Percentiles rank a stretch among this genome's conserved stretches.
phyloP scores from a whole-genome alignment of 2,329 filamentous ascomycete genomes.

The Fusarium tuaranense region DNA sequence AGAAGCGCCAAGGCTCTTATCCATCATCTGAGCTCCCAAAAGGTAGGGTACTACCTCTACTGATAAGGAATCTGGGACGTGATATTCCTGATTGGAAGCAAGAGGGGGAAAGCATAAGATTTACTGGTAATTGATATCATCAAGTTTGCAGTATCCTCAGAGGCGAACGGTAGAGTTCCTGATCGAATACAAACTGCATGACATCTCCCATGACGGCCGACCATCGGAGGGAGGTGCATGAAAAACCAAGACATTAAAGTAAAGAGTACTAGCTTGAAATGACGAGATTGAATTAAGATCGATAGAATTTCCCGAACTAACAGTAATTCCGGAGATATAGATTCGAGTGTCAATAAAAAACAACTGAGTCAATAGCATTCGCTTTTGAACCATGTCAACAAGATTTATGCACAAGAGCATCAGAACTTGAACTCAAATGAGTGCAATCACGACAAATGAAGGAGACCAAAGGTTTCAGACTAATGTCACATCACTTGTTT shows the following conservation, averaged over 20 bases:
- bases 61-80: neutral
- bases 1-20: neutral
- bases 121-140: neutral
- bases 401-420: neutral
- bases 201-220: neutral
- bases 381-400: neutral
- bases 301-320: neutral
- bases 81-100: neutral
- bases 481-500: slow-evolving; percentile 45
- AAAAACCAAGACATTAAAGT: neutral
- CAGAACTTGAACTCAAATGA: neutral
- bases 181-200: neutral
- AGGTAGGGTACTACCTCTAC: neutral
- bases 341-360: neutral
- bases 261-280: neutral
- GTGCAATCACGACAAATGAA: neutral
- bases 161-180: neutral
- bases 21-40: neutral
- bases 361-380: neutral
- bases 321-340: neutral
- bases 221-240: slow-evolving; percentile 5
- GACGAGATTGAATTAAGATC: neutral
- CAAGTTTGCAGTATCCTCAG: neutral
- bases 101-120: neutral
- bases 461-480: slow-evolving; percentile 2